Evolutionary conservation across 2,329 filamentous ascomycete genomes (phyloP).

Genomic region (Fusarium piperis): DNA sequence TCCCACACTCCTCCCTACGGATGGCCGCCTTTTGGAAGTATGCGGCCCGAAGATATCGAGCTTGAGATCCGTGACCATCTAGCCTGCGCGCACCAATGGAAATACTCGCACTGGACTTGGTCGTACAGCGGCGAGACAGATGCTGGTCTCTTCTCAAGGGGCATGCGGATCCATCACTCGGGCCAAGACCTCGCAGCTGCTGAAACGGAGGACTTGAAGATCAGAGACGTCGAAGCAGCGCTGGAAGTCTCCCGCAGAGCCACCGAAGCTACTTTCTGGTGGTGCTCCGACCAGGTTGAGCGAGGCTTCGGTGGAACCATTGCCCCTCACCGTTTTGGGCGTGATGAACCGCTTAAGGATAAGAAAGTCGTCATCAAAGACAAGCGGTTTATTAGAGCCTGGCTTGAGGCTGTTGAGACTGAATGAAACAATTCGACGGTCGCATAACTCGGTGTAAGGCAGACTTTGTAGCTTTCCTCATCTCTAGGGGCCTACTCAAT

Average conservation of each 20-base stretch:
- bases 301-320: background rate
- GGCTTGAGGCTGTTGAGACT: background rate
- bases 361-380: background rate
- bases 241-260: background rate
- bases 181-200: background rate
- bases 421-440: background rate
- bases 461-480: too few species aligned
- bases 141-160: background rate
- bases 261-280: background rate
- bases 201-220: background rate
- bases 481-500: too few species aligned
- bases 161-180: background rate
- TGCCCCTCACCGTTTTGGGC: background rate
- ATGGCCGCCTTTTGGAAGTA: background rate
- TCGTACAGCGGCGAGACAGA: background rate
- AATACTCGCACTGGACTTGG: conserved; percentile 1
- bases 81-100: background rate
- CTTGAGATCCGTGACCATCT: background rate
- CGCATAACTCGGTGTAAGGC: too few species aligned
- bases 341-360: background rate
- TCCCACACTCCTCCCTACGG: background rate
- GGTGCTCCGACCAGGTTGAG: background rate
- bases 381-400: background rate
- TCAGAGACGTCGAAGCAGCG: background rate
- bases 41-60: background rate